These are phyloP conservation scores for Pycnococcus provasolii DNA, from an alignment of 139 green algal species.

Conservation along the genomic window DNA sequence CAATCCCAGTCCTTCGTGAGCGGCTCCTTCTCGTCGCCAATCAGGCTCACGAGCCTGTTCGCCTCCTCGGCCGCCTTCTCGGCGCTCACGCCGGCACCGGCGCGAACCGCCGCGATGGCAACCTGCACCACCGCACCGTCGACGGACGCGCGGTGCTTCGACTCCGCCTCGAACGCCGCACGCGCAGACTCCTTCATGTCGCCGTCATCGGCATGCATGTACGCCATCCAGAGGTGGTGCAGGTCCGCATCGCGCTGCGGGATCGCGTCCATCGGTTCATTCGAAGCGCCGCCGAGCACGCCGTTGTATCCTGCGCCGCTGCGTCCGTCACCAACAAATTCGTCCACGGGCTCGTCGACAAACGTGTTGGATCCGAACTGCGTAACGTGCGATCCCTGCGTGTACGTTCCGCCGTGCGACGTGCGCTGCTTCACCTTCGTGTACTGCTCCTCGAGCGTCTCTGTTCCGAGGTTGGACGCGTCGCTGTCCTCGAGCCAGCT, in stretches of 20 bases:
- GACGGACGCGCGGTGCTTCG: conserved; percentile 29
- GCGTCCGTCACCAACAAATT: conserved; percentile 50
- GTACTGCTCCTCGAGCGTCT: conserved; percentile 80
- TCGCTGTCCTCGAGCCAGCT: conserved; percentile 90
- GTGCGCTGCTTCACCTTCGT: conserved; percentile 59
- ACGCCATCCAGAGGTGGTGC: conserved; percentile 42
- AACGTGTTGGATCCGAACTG: conserved; percentile 65
- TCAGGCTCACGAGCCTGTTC: neutral
- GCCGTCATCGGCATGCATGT: conserved; percentile 19
- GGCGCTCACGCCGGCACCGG: too few relatives aligned
- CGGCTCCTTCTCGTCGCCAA: conserved; percentile 15
- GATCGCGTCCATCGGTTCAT: conserved; percentile 26
- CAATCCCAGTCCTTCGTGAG: conserved; percentile 84
- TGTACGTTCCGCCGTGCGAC: conserved; percentile 66
- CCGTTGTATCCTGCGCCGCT: conserved; percentile 12
- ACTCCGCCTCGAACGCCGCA: conserved; percentile 32
- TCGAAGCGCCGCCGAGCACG: neutral
- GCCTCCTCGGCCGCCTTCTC: neutral
- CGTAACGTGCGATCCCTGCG: conserved; percentile 61
- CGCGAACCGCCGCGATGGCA: neutral
- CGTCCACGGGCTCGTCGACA: conserved; percentile 43
- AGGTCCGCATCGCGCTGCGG: conserved; percentile 77
- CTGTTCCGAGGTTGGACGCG: conserved; percentile 43
- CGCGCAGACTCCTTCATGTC: conserved; percentile 19
- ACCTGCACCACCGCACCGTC: neutral